Evolutionary conservation across 2,329 filamentous ascomycete species (phyloP).

Genomic region (Thielaviopsis punctulata): DNA sequence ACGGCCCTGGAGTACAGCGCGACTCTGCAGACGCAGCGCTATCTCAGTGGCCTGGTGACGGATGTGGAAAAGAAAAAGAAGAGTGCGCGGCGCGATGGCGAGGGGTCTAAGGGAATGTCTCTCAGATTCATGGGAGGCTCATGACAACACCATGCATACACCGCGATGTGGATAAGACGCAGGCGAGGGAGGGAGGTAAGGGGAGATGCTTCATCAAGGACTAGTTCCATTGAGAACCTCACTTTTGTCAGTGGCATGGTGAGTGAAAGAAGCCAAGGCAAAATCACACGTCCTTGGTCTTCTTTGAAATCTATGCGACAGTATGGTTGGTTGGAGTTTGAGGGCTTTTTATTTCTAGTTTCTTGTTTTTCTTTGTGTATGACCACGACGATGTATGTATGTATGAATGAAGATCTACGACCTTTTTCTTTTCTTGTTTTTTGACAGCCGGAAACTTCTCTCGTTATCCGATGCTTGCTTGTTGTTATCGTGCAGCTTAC

Average conservation of each 20-base stretch:
- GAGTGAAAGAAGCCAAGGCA: too few species aligned
- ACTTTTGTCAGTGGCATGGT: too few species aligned
- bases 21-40: constrained; percentile 69
- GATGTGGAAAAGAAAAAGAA: constrained; percentile 44
- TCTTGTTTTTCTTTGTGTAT: background rate
- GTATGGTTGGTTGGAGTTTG: background rate
- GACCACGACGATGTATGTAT: background rate
- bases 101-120: constrained; percentile 23
- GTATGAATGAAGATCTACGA: background rate
- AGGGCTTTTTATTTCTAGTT: background rate
- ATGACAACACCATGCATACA: constrained; percentile 11
- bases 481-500: background rate
- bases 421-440: background rate
- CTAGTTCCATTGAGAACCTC: too few species aligned
- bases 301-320: background rate
- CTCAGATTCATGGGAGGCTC: constrained; percentile 25
- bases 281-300: background rate
- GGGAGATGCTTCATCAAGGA: too few species aligned
- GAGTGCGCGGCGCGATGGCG: constrained; percentile 21
- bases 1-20: constrained; percentile 69
- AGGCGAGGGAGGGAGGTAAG: too few species aligned
- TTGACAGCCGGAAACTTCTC: background rate
- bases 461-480: background rate
- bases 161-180: too few species aligned
- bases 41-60: constrained; percentile 58